Evolutionary conservation across 108 stramenopile genomes (phyloP).

Genomic region (Cyclostephanos tholiformis): DNA sequence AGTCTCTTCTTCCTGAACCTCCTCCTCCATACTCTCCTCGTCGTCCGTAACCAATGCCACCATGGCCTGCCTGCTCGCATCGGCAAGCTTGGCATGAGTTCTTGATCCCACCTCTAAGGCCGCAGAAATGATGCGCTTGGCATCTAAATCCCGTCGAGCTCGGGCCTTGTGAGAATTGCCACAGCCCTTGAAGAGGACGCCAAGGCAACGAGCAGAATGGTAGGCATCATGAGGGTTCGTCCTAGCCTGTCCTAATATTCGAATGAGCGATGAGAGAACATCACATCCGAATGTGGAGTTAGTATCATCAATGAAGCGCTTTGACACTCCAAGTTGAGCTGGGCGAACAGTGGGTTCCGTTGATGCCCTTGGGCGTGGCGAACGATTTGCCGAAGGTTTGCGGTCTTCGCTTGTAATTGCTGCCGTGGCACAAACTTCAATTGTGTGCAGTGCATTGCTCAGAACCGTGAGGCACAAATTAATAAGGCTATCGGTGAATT

Average conservation of each 20-base stretch:
- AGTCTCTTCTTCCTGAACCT: constrained; percentile 19
- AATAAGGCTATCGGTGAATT: constrained; percentile 67
- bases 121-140: constrained; percentile 78
- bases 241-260: constrained; percentile 75
- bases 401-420: constrained; percentile 30
- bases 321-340: constrained; percentile 53
- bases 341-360: constrained; percentile 51
- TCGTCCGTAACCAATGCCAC: constrained; percentile 47
- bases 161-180: constrained; percentile 71
- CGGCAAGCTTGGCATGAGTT: constrained; percentile 77
- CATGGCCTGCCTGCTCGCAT: constrained; percentile 45
- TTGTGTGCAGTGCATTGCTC: constrained; percentile 79
- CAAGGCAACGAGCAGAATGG: constrained; percentile 80
- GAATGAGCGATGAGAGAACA: constrained; percentile 76
- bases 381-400: constrained; percentile 23
- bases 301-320: constrained; percentile 67
- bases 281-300: constrained; percentile 65
- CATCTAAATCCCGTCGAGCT: constrained; percentile 75
- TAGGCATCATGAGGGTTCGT: constrained; percentile 85
- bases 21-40: constrained; percentile 40
- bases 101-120: constrained; percentile 81
- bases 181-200: constrained; percentile 68
- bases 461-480: constrained; percentile 84
- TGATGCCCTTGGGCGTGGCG: constrained; percentile 37
- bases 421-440: constrained; percentile 37